These are phyloP conservation scores for Lactarius vividus DNA, from an alignment of 768 basidiomycete species.

Conservation along the genomic window DNA sequence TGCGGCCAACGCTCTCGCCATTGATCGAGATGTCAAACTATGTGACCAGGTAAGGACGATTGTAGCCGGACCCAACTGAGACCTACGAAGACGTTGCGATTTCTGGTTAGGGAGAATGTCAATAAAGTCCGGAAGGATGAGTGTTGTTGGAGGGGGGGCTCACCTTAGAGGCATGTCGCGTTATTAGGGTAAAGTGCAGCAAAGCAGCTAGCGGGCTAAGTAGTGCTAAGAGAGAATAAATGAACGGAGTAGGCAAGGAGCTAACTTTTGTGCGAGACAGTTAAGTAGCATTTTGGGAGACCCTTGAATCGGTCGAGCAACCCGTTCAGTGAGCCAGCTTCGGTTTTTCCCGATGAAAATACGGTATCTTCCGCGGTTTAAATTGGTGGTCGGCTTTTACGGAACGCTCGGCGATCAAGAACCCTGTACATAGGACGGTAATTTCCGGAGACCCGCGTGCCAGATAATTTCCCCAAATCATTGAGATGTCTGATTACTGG, in stretches of 20 bases:
- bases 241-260: constrained; percentile 9
- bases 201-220: neutral
- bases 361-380: constrained; percentile 8
- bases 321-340: constrained; percentile 7
- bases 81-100: constrained; percentile 22
- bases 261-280: constrained; percentile 13
- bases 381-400: constrained; percentile 25
- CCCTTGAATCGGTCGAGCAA: constrained; percentile 6
- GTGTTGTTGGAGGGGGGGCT: neutral
- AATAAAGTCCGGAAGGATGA: neutral
- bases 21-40: constrained; percentile 38
- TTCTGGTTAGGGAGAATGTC: neutral
- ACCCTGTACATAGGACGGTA: constrained; percentile 15
- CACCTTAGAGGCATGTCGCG: constrained; percentile 7
- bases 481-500: neutral
- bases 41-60: neutral
- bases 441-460: constrained; percentile 1
- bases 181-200: neutral
- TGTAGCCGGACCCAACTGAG: neutral
- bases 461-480: neutral
- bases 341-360: constrained; percentile 11
- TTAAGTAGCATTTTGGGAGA: constrained; percentile 20
- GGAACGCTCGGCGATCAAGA: constrained; percentile 27
- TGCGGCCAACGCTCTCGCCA: constrained; percentile 35
- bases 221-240: neutral